Base-by-base conservation (phyloP, 305 asterid genomes). In the Fraxinus floribunda region DNA sequence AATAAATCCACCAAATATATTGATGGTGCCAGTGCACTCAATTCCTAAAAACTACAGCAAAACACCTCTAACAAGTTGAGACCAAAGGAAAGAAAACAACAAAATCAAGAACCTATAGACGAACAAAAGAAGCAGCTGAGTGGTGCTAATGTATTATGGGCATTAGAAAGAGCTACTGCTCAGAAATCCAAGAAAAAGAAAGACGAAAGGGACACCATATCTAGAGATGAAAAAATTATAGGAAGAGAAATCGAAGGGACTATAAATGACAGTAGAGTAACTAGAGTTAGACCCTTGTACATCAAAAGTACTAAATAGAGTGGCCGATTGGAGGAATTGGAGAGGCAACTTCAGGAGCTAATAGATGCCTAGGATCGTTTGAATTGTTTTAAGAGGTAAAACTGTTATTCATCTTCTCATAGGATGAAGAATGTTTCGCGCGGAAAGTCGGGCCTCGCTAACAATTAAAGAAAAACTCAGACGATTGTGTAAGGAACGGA, bases 221-320 rank as follows among this genome's bases (percentile, higher is more conserved):
- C 79, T 16, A n/a, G 39, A 76, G 24, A 60, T 29, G 75, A 10
- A 11, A 60, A 73, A 18, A 13, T 0, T 15, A 49, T 11, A 24
- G 46, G 22, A 13, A 35, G 73, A 62, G 24, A 10, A 34, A 24
- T 35, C 4, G 71, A 71, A 35, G 78, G 64, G 30, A 30, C 75
- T 13, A 20, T 36, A 10, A 79, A 52, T 18, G 18, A 39, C 74
- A 64, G 44, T 38, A 73, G 73, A 57, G 22, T 18, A 18, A 57
- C 10, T 57, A 18, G 4, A 75, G 57, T 64, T 44, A 41, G 57
- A 18, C 18, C 88, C 11, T 68, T 85, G 39, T 38, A 16, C 57
- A 70, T 87, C 20, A 83, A 83, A 29, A 75, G 49, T 68, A 88
- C 30, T 29, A 29, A 83, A 52, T 83, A 88, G 90, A 78, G 83